These are phyloP conservation scores for Linum tenue DNA, from an alignment of 345 rosid genomes.

Conservation along the genomic window DNA sequence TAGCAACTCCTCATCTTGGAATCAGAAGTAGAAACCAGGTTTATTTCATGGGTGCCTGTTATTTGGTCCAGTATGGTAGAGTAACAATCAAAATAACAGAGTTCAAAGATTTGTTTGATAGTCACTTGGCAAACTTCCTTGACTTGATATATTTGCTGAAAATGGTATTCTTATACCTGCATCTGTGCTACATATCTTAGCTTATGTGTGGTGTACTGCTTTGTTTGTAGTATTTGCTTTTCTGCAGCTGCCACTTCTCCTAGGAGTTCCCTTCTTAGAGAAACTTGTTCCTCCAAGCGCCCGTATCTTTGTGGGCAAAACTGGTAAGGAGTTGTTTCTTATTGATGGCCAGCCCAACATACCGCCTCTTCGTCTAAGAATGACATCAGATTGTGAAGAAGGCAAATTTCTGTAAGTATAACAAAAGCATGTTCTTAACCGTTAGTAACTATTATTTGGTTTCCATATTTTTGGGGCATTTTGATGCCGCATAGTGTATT, in stretches of 20 bases:
- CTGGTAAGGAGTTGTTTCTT: slow-evolving; percentile 84
- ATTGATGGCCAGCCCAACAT: slow-evolving; percentile 72
- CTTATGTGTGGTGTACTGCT: no score
- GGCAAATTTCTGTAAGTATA: slow-evolving; percentile 62
- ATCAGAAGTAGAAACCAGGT: slow-evolving; percentile 98
- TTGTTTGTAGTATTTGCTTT: not conserved
- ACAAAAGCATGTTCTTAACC: not conserved
- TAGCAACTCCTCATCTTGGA: slow-evolving; percentile 99
- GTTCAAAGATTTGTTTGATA: no score
- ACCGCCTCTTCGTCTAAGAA: slow-evolving; percentile 82
- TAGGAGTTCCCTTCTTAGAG: slow-evolving; percentile 79
- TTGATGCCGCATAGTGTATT: slow-evolving; percentile 60
- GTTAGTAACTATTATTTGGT: not conserved
- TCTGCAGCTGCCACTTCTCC: slow-evolving; percentile 77
- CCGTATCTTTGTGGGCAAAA: slow-evolving; percentile 59
- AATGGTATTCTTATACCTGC: no score
- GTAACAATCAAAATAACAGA: no score
- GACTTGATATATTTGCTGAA: no score
- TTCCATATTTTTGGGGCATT: slow-evolving; percentile 35
- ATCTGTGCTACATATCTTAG: no score
- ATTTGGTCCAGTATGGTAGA: not conserved
- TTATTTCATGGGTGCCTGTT: slow-evolving; percentile 12
- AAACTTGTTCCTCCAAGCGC: slow-evolving; percentile 84
- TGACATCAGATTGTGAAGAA: slow-evolving; percentile 79
- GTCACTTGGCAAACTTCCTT: no score